Base-by-base conservation (phyloP, 1,284 basidiomycete species). In the Lentinus polychrous region DNA sequence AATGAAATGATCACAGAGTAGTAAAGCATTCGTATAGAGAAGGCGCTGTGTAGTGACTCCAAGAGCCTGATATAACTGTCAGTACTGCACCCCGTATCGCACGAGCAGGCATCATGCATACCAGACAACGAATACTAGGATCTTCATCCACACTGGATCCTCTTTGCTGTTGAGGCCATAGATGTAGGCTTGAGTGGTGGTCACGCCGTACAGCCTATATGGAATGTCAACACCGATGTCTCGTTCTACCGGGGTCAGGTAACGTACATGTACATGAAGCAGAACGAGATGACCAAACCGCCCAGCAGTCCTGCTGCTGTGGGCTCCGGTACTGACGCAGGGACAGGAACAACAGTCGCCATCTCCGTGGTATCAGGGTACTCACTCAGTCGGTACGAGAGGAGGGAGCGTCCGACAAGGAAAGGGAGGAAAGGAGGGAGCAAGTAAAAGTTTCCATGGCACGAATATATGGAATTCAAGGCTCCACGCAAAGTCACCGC, bases 151-250 rank as follows among this genome's bases (percentile, higher is more conserved):
- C 11, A 8, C 17, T 15, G 36, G 23, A 14, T 38, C 35, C 7
- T 31, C 15, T 36, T 27, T 32, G 35, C 45, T 7, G 15, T 37
- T 37, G 17, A 46, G 27, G 35, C 14, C 17, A 17, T 37, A 46
- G 14, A 46, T 31, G 24, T 48, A 48, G 15, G 46, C 14, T 20
- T 48, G 46, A 10, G 46, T 22, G 20, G 41, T 22, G 15, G 27
- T 41, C 7, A 48, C 24, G 14, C 46, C 46, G 33, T 48, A 48
- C 12, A 48, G 32, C 10, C 46, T 48, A 23, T 15, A 23, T 12
- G 39, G 8, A 20, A 40, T 8, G 6, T 38, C 37, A 23, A 40
- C 22, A 6, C 22, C 17, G 20, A 12, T 40, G 39, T 6, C 6
- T 40, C 14, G n/a, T n/a, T n/a, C n/a, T n/a, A n/a, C n/a, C n/a